These are phyloP conservation scores for Linanthus parryae DNA, from an alignment of 148 eudicot genomes.

Conservation along the genomic window DNA sequence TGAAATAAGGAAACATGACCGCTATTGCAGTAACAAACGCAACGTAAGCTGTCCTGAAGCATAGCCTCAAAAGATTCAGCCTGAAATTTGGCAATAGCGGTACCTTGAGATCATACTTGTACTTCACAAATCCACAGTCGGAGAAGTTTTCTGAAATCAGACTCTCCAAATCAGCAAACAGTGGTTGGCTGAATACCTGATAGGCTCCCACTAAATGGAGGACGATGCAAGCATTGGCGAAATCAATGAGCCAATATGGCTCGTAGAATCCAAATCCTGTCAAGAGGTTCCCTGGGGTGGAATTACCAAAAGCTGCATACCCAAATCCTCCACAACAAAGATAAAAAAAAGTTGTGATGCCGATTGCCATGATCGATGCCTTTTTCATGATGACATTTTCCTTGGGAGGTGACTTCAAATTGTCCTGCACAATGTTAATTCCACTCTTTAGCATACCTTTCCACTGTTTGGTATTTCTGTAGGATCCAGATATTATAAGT, in stretches of 20 bases:
- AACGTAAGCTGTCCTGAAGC: conserved; percentile 46
- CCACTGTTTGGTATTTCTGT: too few relatives aligned
- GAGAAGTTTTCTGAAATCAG: conserved; percentile 27
- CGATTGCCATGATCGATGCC: conserved; percentile 46
- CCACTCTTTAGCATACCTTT: too few relatives aligned
- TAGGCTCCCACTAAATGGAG: conserved; percentile 81
- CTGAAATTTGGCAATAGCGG: conserved; percentile 22
- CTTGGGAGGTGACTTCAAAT: conserved; percentile 64
- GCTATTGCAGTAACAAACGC: too few relatives aligned
- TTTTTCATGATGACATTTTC: conserved; percentile 63
- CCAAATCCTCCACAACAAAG: conserved; percentile 86
- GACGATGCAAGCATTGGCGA: conserved; percentile 78
- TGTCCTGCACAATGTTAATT: conserved; percentile 69
- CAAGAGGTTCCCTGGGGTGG: conserved; percentile 80
- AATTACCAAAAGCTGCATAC: conserved; percentile 80
- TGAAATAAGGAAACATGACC: conserved; percentile 49
- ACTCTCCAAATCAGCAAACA: conserved; percentile 40
- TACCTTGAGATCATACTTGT: conserved; percentile 14
- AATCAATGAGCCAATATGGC: conserved; percentile 80
- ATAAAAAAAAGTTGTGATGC: conserved; percentile 62
- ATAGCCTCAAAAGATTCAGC: conserved; percentile 39
- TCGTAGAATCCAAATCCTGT: conserved; percentile 83
- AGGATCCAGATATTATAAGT: too few relatives aligned
- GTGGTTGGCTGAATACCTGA: conserved; percentile 83
- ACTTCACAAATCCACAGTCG: conserved; percentile 22